Percentiles rank a stretch among this genome's conserved stretches.
These are phyloP conservation scores for Annulohypoxylon nitens DNA, from an alignment of 495 filamentous ascomycete genomes.

Conservation along the genomic window DNA sequence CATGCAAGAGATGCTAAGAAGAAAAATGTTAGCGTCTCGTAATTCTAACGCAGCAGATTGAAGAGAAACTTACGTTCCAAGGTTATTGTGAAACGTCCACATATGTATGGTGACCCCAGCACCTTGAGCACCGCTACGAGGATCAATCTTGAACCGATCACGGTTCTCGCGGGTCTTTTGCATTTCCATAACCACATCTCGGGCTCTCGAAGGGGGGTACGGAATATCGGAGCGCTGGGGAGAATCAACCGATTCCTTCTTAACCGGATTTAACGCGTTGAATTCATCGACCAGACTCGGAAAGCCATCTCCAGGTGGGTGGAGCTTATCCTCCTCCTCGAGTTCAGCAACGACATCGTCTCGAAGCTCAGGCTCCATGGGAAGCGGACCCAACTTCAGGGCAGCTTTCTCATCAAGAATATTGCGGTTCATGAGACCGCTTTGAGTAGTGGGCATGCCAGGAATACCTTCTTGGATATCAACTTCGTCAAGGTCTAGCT, in stretches of 20 bases:
- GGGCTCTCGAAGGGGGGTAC: conserved; percentile 83
- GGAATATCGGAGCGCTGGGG: conserved; percentile 83
- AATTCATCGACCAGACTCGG: conserved; percentile 79
- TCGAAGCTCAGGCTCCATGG: conserved; percentile 81
- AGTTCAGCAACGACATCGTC: conserved; percentile 86
- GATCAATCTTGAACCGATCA: conserved; percentile 86
- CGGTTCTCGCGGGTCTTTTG: conserved; percentile 94
- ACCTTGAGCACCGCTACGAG: conserved; percentile 81
- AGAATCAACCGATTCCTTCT: conserved; percentile 88
- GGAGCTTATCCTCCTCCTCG: conserved; percentile 78
- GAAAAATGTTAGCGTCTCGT: conserved; percentile 45
- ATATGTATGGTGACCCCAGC: conserved; percentile 88
- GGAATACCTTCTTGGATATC: conserved; percentile 94
- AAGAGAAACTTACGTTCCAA: conserved; percentile 75
- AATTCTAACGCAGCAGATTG: background rate
- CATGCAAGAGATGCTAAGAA: conserved; percentile 81
- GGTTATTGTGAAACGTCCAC: conserved; percentile 97
- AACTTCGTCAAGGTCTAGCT: conserved; percentile 71
- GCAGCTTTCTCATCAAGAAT: conserved; percentile 67
- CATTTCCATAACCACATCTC: conserved; percentile 93
- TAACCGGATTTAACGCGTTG: conserved; percentile 81
- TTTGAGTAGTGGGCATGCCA: conserved; percentile 73
- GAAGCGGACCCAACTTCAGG: conserved; percentile 81
- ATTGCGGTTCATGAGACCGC: conserved; percentile 82
- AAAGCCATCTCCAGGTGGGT: conserved; percentile 75